Evolutionary conservation across 768 basidiomycete species (phyloP), one percentile per base, ranked within the genome.

Genomic region (Hygrophorus russula): DNA sequence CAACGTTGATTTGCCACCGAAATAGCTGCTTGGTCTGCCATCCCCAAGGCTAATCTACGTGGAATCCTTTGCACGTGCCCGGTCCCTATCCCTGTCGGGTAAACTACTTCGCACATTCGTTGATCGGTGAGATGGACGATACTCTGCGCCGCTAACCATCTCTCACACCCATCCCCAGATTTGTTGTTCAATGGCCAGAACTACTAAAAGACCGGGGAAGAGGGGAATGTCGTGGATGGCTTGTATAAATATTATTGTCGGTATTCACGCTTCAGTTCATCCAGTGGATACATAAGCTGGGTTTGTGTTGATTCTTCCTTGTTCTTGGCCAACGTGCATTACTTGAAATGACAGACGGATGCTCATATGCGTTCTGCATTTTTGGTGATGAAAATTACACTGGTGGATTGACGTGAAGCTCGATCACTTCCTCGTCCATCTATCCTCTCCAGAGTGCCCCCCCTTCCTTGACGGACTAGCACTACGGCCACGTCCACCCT

Each of bases 51-150:
- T 89, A 20, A 74, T 99, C 41, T 99, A 96, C 57, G 70, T 97
- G 32, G 96, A 98, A 60, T 91, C 90, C 0, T 96, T 94, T 59
- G 92, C 94, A 6, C 81, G 94, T 4, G 90, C 93, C 1, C 68
- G 64, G 14, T 70, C 73, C 1, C 69, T 97, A 18, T 94, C 89
- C 11, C 67, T 93, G 15, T 91, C 90, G 18, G 94, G 83, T 18
- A 88, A 73, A 53, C 65, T 97, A 29, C 68, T 98, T 19, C 73
- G 76, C 37, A 75, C 74, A n/a, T 64, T 94, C 24, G 91, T 85
- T 4, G 91, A 97, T 58, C 71, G 79, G 87, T 78, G 51, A 49
- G 71, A 45, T 14, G 28, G 31, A n/a, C 19, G 38, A 40, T n/a
- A 19, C 13, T 10, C 28, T 10, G 15, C n/a, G 7, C 30, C 36